Evolutionary conservation across 2,329 filamentous ascomycete species (phyloP).

Genomic region (Aspergillus ochraceus): DNA sequence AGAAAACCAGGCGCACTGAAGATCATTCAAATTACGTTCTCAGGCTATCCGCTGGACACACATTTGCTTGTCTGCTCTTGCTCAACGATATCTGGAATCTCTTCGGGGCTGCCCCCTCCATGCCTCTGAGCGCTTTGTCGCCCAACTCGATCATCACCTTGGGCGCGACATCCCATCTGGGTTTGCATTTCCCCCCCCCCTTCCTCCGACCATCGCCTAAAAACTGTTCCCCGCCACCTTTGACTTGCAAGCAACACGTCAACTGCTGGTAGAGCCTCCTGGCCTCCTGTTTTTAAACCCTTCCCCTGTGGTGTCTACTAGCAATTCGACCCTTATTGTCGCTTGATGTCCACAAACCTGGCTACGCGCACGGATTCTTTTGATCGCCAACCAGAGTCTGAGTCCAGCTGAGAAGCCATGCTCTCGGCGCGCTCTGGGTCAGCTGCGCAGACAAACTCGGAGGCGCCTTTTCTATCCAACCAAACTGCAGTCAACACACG

Average conservation of each 20-base stretch:
- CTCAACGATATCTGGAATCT: not conserved
- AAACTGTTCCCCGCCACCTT: not conserved
- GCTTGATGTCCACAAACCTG: not conserved
- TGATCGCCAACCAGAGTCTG: not conserved
- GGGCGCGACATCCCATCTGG: slow-evolving; percentile 21
- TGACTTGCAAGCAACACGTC: not conserved
- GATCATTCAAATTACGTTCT: not conserved
- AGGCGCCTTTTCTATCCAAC: slow-evolving; percentile 50
- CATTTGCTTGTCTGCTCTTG: not conserved
- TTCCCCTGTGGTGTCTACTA: not conserved
- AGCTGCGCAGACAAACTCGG: slow-evolving; percentile 60
- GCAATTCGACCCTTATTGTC: not conserved
- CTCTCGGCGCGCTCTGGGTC: slow-evolving; percentile 44
- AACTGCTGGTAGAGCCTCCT: not conserved
- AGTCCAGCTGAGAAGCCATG: slow-evolving; percentile 27
- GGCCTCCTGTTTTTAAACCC: not conserved
- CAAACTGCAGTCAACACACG: slow-evolving; percentile 30
- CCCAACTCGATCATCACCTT: slow-evolving; percentile 21
- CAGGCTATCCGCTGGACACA: not conserved
- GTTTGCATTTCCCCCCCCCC: not conserved
- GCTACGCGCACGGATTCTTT: not conserved
- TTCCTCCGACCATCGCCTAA: not conserved
- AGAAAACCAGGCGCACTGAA: not conserved
- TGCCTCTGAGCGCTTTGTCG: slow-evolving; percentile 28
- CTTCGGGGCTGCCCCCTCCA: slow-evolving; percentile 6